Conservation (phyloP, 306 rosid genomes). For the Senna siamea region DNA sequence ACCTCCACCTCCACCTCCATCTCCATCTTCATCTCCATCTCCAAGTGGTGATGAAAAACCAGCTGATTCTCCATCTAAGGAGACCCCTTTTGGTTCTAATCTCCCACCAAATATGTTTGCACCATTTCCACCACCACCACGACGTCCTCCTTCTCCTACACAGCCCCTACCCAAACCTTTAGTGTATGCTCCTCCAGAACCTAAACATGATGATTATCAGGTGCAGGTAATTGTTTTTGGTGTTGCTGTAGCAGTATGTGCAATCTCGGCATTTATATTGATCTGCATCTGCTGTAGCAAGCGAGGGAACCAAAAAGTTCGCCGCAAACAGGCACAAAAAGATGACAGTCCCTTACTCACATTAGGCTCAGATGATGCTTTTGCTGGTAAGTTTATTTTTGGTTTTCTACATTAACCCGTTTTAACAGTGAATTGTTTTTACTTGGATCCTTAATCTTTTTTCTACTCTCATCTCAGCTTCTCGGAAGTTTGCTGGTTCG, state of each 20-base stretch:
- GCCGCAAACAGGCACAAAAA: constrained; percentile 41
- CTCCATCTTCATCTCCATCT: background rate
- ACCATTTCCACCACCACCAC: constrained; percentile 30
- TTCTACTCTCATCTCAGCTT: constrained; percentile 38
- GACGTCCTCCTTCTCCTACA: background rate
- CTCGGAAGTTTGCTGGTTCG: constrained; percentile 53
- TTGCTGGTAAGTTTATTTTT: constrained; percentile 54
- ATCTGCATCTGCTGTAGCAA: constrained; percentile 47
- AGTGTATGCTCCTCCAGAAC: constrained; percentile 24
- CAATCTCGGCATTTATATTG: constrained; percentile 38
- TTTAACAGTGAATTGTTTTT: constrained; percentile 3
- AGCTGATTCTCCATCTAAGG: constrained; percentile 17
- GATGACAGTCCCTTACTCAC: constrained; percentile 58
- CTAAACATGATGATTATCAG: background rate
- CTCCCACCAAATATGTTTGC: constrained; percentile 18
- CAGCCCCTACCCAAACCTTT: background rate
- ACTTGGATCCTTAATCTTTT: constrained; percentile 24
- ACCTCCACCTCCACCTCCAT: background rate
- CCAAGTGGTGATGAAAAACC: constrained; percentile 11
- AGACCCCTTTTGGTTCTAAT: constrained; percentile 2
- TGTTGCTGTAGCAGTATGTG: constrained; percentile 40
- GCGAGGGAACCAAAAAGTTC: constrained; percentile 30
- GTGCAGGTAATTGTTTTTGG: constrained; percentile 8
- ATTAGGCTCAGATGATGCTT: constrained; percentile 48
- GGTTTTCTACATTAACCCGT: constrained; percentile 15